Evolutionary conservation across 179 eudicot species (phyloP).

Genomic region (Drosera spatulata): DNA sequence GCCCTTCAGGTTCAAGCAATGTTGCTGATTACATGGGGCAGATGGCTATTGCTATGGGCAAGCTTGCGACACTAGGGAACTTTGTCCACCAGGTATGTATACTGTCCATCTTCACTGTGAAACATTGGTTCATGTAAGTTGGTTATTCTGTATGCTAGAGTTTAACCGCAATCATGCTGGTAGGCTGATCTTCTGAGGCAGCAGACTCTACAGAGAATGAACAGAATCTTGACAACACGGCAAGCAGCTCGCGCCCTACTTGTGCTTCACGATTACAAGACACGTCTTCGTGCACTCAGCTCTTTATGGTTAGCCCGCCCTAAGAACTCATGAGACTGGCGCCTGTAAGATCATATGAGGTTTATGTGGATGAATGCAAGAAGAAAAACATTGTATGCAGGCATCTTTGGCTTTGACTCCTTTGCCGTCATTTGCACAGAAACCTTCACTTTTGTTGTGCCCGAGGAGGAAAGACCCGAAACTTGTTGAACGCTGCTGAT

Average conservation of each 20-base stretch:
- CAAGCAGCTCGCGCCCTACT: constrained; percentile 97
- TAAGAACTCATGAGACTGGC: constrained; percentile 22
- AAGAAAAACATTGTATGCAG: too few species aligned
- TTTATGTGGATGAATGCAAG: too few species aligned
- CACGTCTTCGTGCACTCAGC: constrained; percentile 89
- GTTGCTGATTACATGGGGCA: constrained; percentile 46
- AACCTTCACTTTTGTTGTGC: too few species aligned
- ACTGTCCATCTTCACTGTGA: too few species aligned
- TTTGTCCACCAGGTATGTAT: constrained; percentile 43
- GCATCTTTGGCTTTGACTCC: too few species aligned
- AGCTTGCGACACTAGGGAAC: constrained; percentile 45
- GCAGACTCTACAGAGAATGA: constrained; percentile 84
- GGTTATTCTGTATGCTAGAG: too few species aligned
- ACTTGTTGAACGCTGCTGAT: too few species aligned
- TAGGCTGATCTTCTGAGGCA: constrained; percentile 96
- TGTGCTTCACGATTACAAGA: constrained; percentile 62
- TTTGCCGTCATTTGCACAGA: too few species aligned
- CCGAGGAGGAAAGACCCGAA: too few species aligned
- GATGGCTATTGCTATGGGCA: constrained; percentile 14
- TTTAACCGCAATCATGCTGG: not conserved
- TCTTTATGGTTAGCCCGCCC: constrained; percentile 96
- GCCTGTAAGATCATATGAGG: not conserved
- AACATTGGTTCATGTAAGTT: too few species aligned
- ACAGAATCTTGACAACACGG: constrained; percentile 76
- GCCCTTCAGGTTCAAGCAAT: constrained; percentile 31